These are phyloP conservation scores for Clitocybe nebularis DNA, from an alignment of 1,284 basidiomycete genomes.

Conservation along the genomic window DNA sequence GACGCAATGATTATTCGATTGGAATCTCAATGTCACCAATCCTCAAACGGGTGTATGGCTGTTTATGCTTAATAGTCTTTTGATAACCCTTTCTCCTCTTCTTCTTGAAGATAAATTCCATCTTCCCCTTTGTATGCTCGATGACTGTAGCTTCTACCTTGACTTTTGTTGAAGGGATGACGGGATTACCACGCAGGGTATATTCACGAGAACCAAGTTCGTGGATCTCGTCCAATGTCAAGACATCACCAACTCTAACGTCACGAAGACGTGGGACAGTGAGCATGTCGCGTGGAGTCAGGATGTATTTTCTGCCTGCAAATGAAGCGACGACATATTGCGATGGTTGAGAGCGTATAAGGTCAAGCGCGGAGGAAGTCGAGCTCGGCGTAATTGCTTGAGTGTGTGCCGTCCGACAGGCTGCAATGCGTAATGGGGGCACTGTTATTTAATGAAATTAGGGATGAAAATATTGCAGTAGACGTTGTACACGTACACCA, in stretches of 20 bases:
- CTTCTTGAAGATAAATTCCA: conserved; percentile 93
- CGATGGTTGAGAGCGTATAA: conserved; percentile 76
- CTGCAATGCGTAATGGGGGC: conserved; percentile 18
- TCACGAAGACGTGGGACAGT: conserved; percentile 87
- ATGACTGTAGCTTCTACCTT: conserved; percentile 85
- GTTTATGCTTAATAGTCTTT: conserved; percentile 76
- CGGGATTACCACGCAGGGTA: conserved; percentile 76
- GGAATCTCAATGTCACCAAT: conserved; percentile 62
- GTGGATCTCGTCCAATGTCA: conserved; percentile 83
- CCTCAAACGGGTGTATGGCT: conserved; percentile 87
- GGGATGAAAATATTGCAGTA: neutral
- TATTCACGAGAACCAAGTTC: conserved; percentile 95
- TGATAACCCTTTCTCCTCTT: conserved; percentile 96
- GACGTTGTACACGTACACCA: no score
- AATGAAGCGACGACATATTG: conserved; percentile 92
- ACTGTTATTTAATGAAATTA: conserved; percentile 6
- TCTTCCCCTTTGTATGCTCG: conserved; percentile 92
- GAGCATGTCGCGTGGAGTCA: conserved; percentile 86
- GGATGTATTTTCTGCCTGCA: conserved; percentile 82
- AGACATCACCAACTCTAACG: conserved; percentile 79
- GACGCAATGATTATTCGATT: conserved; percentile 25
- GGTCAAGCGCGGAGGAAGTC: conserved; percentile 51
- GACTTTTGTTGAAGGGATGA: conserved; percentile 58
- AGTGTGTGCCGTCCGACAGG: conserved; percentile 26
- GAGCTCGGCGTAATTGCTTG: conserved; percentile 29